A percentile compares a stretch with the other conserved stretches of the same genome.
Evolutionary conservation across 495 filamentous ascomycete species (phyloP).

Genomic region (Tuber borchii): DNA sequence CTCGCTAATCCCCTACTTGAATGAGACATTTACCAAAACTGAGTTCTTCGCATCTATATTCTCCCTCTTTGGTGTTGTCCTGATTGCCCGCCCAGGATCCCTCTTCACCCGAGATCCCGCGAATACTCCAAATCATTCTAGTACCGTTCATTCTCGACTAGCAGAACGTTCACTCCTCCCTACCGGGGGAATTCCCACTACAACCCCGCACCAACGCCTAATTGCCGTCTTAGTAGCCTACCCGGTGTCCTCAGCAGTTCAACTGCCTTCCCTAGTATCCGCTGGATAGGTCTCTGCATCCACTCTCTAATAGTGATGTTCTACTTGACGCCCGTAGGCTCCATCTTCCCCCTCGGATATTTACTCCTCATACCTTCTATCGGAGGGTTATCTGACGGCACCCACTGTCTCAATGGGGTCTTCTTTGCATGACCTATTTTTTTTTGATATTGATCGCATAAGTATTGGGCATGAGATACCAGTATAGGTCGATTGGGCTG

Average conservation of each 20-base stretch:
- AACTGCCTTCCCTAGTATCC: conserved; percentile 69
- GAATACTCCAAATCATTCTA: conserved; percentile 30
- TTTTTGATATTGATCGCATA: too few species aligned
- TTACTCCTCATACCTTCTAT: conserved; percentile 48
- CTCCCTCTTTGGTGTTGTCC: conserved; percentile 70
- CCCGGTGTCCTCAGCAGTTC: conserved; percentile 75
- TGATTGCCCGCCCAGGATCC: conserved; percentile 72
- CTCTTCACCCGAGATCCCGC: conserved; percentile 48
- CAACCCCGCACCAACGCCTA: conserved; percentile 62
- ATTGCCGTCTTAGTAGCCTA: conserved; percentile 66
- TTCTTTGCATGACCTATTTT: too few species aligned
- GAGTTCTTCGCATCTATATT: too few species aligned
- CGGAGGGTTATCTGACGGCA: conserved; percentile 57
- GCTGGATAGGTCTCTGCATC: conserved; percentile 74
- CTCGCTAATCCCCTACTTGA: conserved; percentile 59
- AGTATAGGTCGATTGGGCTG: too few species aligned
- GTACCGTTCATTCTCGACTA: conserved; percentile 23
- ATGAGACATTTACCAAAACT: conserved; percentile 68
- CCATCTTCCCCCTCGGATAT: conserved; percentile 51
- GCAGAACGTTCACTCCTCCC: conserved; percentile 35
- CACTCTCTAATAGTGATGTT: conserved; percentile 81
- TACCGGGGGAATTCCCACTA: conserved; percentile 35
- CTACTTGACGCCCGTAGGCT: conserved; percentile 70
- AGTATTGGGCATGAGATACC: too few species aligned
- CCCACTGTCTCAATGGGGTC: conserved; percentile 58